A percentile compares a stretch with the other conserved stretches of the same genome.
Conservation (phyloP, 2,329 filamentous ascomycete species). For the Thielaviopsis ethacetica region DNA sequence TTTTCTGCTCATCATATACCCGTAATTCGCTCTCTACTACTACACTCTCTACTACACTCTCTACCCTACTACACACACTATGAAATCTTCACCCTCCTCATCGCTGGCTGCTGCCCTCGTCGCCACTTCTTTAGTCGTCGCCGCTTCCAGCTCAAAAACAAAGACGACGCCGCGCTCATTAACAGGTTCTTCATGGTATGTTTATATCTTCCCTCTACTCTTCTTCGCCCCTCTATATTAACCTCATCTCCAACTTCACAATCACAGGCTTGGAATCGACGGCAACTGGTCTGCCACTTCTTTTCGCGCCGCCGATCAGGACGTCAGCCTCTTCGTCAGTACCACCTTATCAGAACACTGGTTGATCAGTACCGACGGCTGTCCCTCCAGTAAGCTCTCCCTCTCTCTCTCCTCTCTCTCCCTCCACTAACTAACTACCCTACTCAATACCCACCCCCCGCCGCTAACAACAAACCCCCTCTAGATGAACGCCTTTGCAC, state of each 20-base stretch:
- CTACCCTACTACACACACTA: background rate
- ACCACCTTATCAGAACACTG: constrained; percentile 57
- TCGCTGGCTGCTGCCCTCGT: background rate
- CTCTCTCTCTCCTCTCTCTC: constrained; percentile 21
- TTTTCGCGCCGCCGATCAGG: constrained; percentile 35
- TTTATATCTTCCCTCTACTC: background rate
- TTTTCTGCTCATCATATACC: too few relatives aligned
- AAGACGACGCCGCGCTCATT: constrained; percentile 4
- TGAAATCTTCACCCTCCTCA: constrained; percentile 1
- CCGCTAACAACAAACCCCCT: constrained; percentile 1
- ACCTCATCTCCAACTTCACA: background rate
- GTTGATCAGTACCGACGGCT: constrained; percentile 45
- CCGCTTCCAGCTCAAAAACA: background rate
- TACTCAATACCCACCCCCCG: background rate
- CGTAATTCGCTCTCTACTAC: too few relatives aligned
- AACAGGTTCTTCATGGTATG: constrained; percentile 10
- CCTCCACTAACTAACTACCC: constrained; percentile 21
- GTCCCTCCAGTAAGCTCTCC: constrained; percentile 27
- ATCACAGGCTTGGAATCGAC: constrained; percentile 46
- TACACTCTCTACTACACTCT: too few relatives aligned
- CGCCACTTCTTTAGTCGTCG: background rate
- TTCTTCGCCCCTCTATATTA: background rate
- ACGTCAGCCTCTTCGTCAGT: constrained; percentile 34
- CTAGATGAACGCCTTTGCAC: constrained; percentile 35
- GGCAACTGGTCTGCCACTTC: constrained; percentile 57